Percentiles rank a stretch among this genome's conserved stretches.
Evolutionary conservation across 306 rosid genomes (phyloP).

Genomic region (Prinsepia uniflora): DNA sequence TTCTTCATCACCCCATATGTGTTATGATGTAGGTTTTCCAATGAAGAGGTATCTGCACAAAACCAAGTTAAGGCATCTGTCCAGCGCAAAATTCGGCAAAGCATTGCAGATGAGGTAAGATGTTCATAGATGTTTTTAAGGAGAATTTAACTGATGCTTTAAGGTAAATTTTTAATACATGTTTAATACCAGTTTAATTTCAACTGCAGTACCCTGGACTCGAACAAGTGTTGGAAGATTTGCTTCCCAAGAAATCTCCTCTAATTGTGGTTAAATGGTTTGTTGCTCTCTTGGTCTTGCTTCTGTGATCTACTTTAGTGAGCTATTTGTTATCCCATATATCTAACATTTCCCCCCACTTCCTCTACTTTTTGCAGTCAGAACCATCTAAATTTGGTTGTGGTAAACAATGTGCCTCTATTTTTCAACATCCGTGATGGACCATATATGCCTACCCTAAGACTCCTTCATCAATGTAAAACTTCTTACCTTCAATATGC

Average conservation of each 20-base stretch:
- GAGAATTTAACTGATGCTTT: not conserved
- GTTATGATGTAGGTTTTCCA: constrained; percentile 54
- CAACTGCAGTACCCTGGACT: constrained; percentile 85
- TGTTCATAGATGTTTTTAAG: not conserved
- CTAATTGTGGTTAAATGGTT: constrained; percentile 92
- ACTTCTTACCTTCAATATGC: constrained; percentile 11
- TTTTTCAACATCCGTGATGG: constrained; percentile 96
- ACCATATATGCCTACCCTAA: constrained; percentile 95
- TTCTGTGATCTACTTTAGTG: constrained; percentile 1
- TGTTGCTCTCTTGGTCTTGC: constrained; percentile 21
- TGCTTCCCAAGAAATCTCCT: constrained; percentile 94
- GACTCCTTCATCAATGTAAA: constrained; percentile 97
- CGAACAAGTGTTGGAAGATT: constrained; percentile 86
- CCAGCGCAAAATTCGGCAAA: constrained; percentile 84
- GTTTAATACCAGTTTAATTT: constrained; percentile 3
- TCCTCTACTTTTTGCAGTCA: constrained; percentile 52
- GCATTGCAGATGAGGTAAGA: constrained; percentile 95
- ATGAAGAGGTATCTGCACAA: constrained; percentile 94
- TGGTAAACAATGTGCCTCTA: constrained; percentile 88
- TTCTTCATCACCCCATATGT: not conserved
- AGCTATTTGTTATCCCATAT: not conserved
- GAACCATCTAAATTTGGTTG: constrained; percentile 92
- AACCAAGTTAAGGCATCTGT: constrained; percentile 99
- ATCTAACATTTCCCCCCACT: not conserved
- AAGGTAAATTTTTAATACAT: not conserved